Conservation (phyloP, 2,329 filamentous ascomycete species). For the Zasmidium angulare region DNA sequence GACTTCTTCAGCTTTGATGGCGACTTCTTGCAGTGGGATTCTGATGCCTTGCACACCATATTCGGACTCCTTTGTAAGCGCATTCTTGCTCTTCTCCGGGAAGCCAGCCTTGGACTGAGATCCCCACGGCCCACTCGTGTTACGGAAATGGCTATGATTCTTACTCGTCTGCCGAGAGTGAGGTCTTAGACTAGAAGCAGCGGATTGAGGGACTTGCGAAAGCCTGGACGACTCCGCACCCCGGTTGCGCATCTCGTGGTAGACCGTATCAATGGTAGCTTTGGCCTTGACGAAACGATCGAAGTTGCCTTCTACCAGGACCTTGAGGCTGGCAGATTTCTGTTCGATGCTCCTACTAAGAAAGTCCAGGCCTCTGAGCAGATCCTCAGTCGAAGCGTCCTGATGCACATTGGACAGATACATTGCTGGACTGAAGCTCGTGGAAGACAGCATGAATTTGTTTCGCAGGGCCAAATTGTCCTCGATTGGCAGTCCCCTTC, state of each 20-base stretch:
- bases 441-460: slow-evolving; percentile 91
- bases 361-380: slow-evolving; percentile 79
- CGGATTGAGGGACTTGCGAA: slow-evolving; percentile 15
- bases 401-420: slow-evolving; percentile 93
- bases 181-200: slow-evolving; percentile 31
- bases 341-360: slow-evolving; percentile 92
- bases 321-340: slow-evolving; percentile 94
- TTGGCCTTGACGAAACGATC: slow-evolving; percentile 97
- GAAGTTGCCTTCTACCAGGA: slow-evolving; percentile 95
- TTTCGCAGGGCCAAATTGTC: slow-evolving; percentile 74
- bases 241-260: slow-evolving; percentile 88
- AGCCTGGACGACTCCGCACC: slow-evolving; percentile 49
- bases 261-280: slow-evolving; percentile 97
- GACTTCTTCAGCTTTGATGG: slow-evolving; percentile 91
- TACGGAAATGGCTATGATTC: slow-evolving; percentile 47
- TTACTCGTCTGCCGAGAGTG: slow-evolving; percentile 70
- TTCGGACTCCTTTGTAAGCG: slow-evolving; percentile 86
- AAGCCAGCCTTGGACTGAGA: slow-evolving; percentile 37
- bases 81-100: slow-evolving; percentile 75
- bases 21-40: slow-evolving; percentile 80
- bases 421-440: slow-evolving; percentile 86
- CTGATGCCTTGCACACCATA: slow-evolving; percentile 89
- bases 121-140: slow-evolving; percentile 37
- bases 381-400: slow-evolving; percentile 75
- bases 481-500: slow-evolving; percentile 75